These are phyloP conservation scores for Incumbomyces delicatus DNA, from an alignment of 2,329 filamentous ascomycete species.

Conservation along the genomic window DNA sequence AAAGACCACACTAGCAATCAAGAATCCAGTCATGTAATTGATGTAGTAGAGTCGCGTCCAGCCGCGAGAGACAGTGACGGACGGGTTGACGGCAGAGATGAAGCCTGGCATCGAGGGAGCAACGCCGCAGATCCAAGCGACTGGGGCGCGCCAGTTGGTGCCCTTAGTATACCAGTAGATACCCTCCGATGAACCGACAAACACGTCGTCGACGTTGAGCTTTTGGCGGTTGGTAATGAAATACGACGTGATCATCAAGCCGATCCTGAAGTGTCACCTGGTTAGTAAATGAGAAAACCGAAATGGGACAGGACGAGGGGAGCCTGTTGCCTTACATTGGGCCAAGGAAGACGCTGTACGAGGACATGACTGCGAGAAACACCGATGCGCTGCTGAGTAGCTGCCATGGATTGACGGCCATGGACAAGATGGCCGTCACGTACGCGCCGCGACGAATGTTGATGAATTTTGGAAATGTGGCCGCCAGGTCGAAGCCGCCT, in stretches of 20 bases:
- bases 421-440: slow-evolving; percentile 36
- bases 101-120: slow-evolving; percentile 25
- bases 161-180: slow-evolving; percentile 37
- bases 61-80: slow-evolving; percentile 21
- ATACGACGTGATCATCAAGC: slow-evolving; percentile 11
- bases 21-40: slow-evolving; percentile 33
- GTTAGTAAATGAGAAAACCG: no score
- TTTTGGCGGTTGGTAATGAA: slow-evolving; percentile 28
- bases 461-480: slow-evolving; percentile 43
- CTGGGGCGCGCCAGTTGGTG: slow-evolving; percentile 34
- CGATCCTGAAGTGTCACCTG: no score
- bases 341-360: slow-evolving; percentile 38
- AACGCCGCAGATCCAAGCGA: slow-evolving; percentile 29
- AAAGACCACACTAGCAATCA: slow-evolving; percentile 28
- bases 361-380: slow-evolving; percentile 39
- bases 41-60: slow-evolving; percentile 34
- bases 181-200: slow-evolving; percentile 26
- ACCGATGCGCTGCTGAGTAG: slow-evolving; percentile 37
- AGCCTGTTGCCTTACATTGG: slow-evolving; percentile 30
- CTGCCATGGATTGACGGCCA: slow-evolving; percentile 43
- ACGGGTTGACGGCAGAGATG: slow-evolving; percentile 19
- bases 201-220: slow-evolving; percentile 37
- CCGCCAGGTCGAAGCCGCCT: slow-evolving; percentile 47
- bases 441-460: slow-evolving; percentile 48
- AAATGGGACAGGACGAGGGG: no score